Conservation (phyloP, 768 basidiomycete genomes). For the Collybia mongolica region DNA sequence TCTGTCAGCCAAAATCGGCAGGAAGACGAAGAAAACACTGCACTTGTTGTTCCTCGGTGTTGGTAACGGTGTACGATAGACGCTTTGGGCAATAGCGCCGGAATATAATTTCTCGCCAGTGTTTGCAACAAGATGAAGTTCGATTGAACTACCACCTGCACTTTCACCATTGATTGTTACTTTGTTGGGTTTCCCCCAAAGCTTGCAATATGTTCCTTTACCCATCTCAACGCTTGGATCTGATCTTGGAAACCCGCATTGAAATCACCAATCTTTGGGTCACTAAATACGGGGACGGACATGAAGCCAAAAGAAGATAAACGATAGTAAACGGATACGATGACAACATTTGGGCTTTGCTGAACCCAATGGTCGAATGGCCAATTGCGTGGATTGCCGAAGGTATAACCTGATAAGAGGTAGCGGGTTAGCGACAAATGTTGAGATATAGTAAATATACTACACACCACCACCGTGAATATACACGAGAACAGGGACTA, state of each 20-base stretch:
- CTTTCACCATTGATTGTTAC: constrained; percentile 66
- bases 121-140: constrained; percentile 55
- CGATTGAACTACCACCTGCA: constrained; percentile 54
- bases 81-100: constrained; percentile 61
- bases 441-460: background rate
- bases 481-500: constrained; percentile 47
- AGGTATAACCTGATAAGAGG: constrained; percentile 43
- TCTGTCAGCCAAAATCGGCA: background rate
- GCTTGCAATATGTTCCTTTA: constrained; percentile 53
- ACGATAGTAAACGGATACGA: constrained; percentile 68
- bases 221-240: constrained; percentile 62
- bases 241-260: constrained; percentile 42
- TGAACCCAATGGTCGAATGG: constrained; percentile 67
- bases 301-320: constrained; percentile 66
- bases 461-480: constrained; percentile 48
- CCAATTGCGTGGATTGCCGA: constrained; percentile 63
- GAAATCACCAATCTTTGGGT: constrained; percentile 26
- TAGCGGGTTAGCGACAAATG: background rate
- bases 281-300: constrained; percentile 45
- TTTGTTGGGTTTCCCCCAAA: constrained; percentile 65
- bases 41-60: constrained; percentile 51
- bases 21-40: constrained; percentile 4
- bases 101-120: constrained; percentile 40
- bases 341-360: constrained; percentile 58
- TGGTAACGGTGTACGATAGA: constrained; percentile 51